These are phyloP conservation scores for Mycena pura DNA, from an alignment of 768 basidiomycete genomes.

Conservation along the genomic window DNA sequence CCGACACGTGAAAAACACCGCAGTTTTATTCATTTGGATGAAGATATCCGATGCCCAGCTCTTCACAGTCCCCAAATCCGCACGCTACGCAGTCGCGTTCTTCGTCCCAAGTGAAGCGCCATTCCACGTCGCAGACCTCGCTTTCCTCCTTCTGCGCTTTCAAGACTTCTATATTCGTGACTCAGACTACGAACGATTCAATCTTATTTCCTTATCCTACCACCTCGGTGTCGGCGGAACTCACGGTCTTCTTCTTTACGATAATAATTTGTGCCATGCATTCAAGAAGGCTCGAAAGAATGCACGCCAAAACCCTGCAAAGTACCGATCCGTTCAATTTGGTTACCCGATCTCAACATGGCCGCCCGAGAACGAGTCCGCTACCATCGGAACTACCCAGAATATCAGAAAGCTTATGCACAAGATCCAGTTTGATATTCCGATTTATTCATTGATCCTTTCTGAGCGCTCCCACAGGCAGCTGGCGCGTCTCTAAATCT, in stretches of 20 bases:
- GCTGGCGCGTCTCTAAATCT: neutral
- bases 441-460: too few species aligned
- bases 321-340: neutral
- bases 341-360: slow-evolving; percentile 1
- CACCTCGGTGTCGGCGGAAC: neutral
- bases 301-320: neutral
- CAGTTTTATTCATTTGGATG: slow-evolving; percentile 4
- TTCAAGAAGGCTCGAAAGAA: neutral
- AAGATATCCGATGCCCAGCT: neutral
- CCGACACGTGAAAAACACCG: neutral
- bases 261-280: neutral
- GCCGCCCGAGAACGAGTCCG: neutral
- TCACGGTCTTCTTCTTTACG: slow-evolving; percentile 4
- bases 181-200: slow-evolving; percentile 1
- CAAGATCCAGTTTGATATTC: neutral
- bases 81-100: neutral
- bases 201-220: slow-evolving; percentile 6
- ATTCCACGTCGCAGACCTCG: slow-evolving; percentile 5
- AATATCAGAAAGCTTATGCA: neutral
- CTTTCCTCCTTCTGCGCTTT: slow-evolving; percentile 1
- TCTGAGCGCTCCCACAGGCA: neutral
- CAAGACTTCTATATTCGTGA: slow-evolving; percentile 13
- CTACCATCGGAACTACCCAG: neutral
- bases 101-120: neutral
- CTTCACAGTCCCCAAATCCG: neutral